Conservation (phyloP, 2,329 filamentous ascomycete species). For the Didymella segeticola region DNA sequence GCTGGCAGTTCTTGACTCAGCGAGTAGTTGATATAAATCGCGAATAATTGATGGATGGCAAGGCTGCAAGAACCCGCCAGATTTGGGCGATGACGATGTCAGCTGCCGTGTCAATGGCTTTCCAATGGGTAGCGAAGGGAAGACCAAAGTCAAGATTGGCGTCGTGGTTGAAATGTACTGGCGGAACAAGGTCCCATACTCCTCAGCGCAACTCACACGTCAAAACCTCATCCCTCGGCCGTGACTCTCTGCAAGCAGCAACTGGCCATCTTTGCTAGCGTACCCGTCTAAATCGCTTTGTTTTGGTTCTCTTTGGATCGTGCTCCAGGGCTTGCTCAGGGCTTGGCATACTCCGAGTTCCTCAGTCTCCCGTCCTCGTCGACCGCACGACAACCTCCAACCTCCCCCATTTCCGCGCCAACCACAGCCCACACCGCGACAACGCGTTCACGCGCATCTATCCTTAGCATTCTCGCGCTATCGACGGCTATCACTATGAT, state of each 20-base stretch:
- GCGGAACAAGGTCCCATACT: background rate
- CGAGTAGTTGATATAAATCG: background rate
- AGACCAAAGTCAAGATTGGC: constrained; percentile 7
- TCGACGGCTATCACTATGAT: constrained; percentile 29
- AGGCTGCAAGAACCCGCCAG: background rate
- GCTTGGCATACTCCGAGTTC: constrained; percentile 27
- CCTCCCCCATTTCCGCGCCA: constrained; percentile 38
- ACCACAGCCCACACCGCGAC: constrained; percentile 22
- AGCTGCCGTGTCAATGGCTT: constrained; percentile 1
- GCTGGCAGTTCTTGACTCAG: background rate
- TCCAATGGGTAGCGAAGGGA: constrained; percentile 19
- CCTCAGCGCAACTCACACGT: background rate
- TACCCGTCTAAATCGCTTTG: constrained; percentile 20
- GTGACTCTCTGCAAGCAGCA: constrained; percentile 4
- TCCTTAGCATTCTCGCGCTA: constrained; percentile 23
- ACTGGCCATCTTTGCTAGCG: constrained; percentile 7
- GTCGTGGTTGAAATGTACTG: background rate
- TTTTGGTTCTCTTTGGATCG: constrained; percentile 29
- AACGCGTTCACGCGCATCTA: constrained; percentile 36
- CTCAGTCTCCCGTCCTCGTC: constrained; percentile 12
- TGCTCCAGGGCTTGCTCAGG: constrained; percentile 23
- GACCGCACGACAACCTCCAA: constrained; percentile 34
- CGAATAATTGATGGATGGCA: background rate
- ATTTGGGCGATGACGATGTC: constrained; percentile 1
- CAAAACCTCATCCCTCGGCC: background rate